Percentiles rank a stretch among this genome's conserved stretches.
phyloP scores from a whole-genome alignment of 192 early-diverging fungal species.

The Pecoramyces ruminantium region DNA sequence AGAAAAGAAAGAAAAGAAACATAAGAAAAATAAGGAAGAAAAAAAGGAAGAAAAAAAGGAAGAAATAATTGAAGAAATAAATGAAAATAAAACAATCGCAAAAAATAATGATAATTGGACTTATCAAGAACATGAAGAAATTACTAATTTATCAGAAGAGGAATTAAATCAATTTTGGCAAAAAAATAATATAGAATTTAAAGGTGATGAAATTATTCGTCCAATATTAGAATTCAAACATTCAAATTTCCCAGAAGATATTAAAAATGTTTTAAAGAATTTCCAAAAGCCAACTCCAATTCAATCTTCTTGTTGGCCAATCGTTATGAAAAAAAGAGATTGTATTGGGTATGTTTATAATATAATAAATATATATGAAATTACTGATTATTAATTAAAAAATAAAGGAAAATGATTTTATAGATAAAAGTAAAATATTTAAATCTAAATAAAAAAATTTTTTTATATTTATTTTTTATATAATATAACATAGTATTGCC shows the following conservation, averaged over 20 bases:
- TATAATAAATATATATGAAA: no score
- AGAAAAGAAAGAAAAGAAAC: constrained; percentile 9
- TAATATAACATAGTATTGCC: background rate
- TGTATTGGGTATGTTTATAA: constrained; percentile 39
- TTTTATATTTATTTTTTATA: no score
- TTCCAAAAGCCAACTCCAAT: constrained; percentile 83
- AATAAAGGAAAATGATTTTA: no score
- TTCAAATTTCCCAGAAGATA: constrained; percentile 44
- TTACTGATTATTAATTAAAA: no score
- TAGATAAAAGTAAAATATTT: no score
- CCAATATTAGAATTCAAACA: constrained; percentile 64
- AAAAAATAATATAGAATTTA: constrained; percentile 17
- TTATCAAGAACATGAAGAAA: constrained; percentile 7
- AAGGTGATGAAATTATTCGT: constrained; percentile 12
- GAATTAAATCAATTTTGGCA: constrained; percentile 14
- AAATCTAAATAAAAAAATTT: no score
- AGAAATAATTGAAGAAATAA: background rate
- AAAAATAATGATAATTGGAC: constrained; percentile 11
- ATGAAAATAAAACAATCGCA: constrained; percentile 4
- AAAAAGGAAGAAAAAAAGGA: background rate
- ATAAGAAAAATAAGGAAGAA: background rate
- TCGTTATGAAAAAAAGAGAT: constrained; percentile 62
- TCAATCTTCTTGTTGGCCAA: constrained; percentile 86
- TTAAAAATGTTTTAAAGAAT: constrained; percentile 40
- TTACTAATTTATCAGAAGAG: constrained; percentile 2